Conservation (phyloP, 2,329 filamentous ascomycete genomes). For the Thielaviopsis populi region DNA sequence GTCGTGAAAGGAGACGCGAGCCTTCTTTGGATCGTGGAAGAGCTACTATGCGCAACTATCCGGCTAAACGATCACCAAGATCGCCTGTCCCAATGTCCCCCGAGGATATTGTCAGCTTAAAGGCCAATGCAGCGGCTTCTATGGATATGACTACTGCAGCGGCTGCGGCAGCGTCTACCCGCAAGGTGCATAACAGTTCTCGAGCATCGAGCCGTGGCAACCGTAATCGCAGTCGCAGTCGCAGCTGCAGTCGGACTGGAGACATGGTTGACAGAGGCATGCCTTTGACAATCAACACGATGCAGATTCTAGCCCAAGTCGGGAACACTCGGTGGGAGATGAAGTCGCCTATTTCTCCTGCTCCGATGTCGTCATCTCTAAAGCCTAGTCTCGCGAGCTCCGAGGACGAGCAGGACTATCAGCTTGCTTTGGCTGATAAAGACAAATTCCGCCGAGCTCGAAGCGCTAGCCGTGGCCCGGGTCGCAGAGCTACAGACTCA, state of each 20-base stretch:
- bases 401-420: slow-evolving; percentile 51
- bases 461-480: slow-evolving; percentile 31
- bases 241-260: neutral
- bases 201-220: slow-evolving; percentile 33
- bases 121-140: slow-evolving; percentile 19
- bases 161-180: neutral
- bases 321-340: neutral
- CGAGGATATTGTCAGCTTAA: slow-evolving; percentile 57
- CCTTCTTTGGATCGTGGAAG: slow-evolving; percentile 57
- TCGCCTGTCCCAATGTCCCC: slow-evolving; percentile 92
- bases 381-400: slow-evolving; percentile 38
- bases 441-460: slow-evolving; percentile 42
- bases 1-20: slow-evolving; percentile 30
- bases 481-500: slow-evolving; percentile 21
- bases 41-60: slow-evolving; percentile 47
- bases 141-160: slow-evolving; percentile 12
- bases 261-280: slow-evolving; percentile 23
- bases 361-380: slow-evolving; percentile 43
- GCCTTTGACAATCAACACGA: slow-evolving; percentile 46
- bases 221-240: slow-evolving; percentile 23
- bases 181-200: slow-evolving; percentile 19
- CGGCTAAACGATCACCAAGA: slow-evolving; percentile 71
- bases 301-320: slow-evolving; percentile 23
- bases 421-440: slow-evolving; percentile 36
- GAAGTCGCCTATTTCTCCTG: slow-evolving; percentile 10